Percentiles rank a stretch among this genome's conserved stretches.
Evolutionary conservation across 768 basidiomycete species (phyloP).

Genomic region (Gelatoporia subvermispora): DNA sequence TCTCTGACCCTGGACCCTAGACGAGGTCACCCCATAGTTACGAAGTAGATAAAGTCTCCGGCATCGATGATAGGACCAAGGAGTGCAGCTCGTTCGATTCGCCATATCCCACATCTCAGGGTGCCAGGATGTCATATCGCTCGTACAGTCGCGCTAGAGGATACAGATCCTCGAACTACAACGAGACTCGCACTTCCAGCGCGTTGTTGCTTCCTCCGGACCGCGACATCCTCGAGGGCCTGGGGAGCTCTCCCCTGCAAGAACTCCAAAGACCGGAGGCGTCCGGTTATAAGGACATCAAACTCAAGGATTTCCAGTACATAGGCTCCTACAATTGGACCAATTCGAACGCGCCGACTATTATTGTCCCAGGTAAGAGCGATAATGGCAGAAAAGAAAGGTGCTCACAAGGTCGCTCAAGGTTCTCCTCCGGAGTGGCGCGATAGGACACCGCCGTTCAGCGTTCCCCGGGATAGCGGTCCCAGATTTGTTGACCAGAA

Average conservation of each 20-base stretch:
- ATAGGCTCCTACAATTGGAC: constrained; percentile 55
- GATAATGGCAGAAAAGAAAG: background rate
- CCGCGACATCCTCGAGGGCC: constrained; percentile 8
- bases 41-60: no score
- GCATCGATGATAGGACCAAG: no score
- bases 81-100: no score
- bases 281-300: constrained; percentile 1
- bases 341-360: constrained; percentile 37
- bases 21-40: no score
- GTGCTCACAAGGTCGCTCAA: constrained; percentile 15
- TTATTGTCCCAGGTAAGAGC: constrained; percentile 45
- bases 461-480: constrained; percentile 51
- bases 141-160: background rate
- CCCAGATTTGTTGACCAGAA: constrained; percentile 53
- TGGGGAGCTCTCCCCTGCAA: constrained; percentile 3
- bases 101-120: no score
- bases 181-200: background rate
- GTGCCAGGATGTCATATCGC: background rate
- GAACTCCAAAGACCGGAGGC: constrained; percentile 2
- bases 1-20: no score
- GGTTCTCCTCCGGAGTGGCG: constrained; percentile 60
- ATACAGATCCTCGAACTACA: background rate
- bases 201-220: constrained; percentile 8
- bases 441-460: constrained; percentile 42
- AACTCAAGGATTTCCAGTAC: constrained; percentile 30